phyloP scores from a whole-genome alignment of 2,329 filamentous ascomycete genomes.

The Penicillium expansum region DNA sequence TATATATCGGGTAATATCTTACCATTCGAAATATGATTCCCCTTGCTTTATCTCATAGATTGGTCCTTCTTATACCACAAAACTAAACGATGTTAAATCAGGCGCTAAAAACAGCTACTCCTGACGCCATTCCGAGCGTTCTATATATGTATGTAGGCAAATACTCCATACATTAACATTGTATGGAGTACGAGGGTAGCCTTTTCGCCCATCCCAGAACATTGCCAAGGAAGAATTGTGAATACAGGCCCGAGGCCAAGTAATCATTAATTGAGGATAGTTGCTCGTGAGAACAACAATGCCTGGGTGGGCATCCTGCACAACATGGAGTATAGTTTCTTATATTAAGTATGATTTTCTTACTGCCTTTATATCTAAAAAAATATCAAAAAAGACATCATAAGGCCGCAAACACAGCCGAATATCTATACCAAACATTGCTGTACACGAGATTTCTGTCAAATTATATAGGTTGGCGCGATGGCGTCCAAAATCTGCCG shows the following conservation, averaged over 20 bases:
- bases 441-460: no score
- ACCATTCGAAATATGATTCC: neutral
- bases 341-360: no score
- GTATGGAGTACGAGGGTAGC: no score
- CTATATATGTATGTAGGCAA: no score
- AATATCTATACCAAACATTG: no score
- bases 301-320: neutral
- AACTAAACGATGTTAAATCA: neutral
- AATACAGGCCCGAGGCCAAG: neutral
- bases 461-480: no score
- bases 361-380: no score
- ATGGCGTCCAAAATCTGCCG: no score
- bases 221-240: neutral
- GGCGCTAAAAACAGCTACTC: neutral
- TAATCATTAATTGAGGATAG: neutral
- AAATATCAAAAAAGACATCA: no score
- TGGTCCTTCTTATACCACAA: neutral
- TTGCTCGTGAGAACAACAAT: neutral
- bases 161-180: no score
- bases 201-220: neutral
- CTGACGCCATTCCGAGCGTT: neutral
- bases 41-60: neutral
- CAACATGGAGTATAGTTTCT: no score
- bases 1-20: neutral
- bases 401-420: no score